Percentiles rank a stretch among this genome's conserved stretches.
Evolutionary conservation across 257 asterid species (phyloP).

Genomic region (Scutellaria minor): DNA sequence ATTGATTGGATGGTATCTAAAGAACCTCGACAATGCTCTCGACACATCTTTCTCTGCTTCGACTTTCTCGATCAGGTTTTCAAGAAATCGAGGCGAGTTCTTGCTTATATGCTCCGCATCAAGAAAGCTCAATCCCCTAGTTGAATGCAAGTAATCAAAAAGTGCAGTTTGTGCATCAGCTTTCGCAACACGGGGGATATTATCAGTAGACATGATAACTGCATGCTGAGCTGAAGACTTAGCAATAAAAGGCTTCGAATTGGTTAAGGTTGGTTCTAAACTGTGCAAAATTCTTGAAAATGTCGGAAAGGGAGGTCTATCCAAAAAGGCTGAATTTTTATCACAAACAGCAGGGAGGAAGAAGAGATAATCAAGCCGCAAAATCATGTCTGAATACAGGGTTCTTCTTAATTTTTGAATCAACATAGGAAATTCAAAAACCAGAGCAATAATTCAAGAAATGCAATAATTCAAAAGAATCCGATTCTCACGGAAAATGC

Average conservation of each 20-base stretch:
- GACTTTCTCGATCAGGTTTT: slow-evolving; percentile 50
- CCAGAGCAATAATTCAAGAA: neutral
- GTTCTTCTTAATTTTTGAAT: slow-evolving; percentile 38
- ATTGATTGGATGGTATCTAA: slow-evolving; percentile 81
- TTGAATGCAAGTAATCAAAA: slow-evolving; percentile 81
- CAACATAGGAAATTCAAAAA: slow-evolving; percentile 38
- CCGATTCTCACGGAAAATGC: neutral
- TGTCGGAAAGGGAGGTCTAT: slow-evolving; percentile 34
- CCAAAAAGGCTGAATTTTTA: slow-evolving; percentile 23
- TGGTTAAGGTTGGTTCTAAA: slow-evolving; percentile 21
- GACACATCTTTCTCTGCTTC: slow-evolving; percentile 62
- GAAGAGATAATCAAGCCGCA: slow-evolving; percentile 38
- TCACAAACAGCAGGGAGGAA: slow-evolving; percentile 24
- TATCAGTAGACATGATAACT: slow-evolving; percentile 27
- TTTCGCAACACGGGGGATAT: slow-evolving; percentile 45
- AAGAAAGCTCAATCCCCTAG: slow-evolving; percentile 69
- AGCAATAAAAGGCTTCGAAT: slow-evolving; percentile 28
- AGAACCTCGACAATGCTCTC: slow-evolving; percentile 59
- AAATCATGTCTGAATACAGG: slow-evolving; percentile 42
- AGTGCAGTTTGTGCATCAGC: slow-evolving; percentile 78
- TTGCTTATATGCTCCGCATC: slow-evolving; percentile 92
- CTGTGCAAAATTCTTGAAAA: slow-evolving; percentile 35
- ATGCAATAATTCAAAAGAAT: neutral
- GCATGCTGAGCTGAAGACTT: slow-evolving; percentile 41
- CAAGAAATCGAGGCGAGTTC: slow-evolving; percentile 76